phyloP scores from a whole-genome alignment of 2,329 filamentous ascomycete genomes.

The Aotearoamyces nothofagi region DNA sequence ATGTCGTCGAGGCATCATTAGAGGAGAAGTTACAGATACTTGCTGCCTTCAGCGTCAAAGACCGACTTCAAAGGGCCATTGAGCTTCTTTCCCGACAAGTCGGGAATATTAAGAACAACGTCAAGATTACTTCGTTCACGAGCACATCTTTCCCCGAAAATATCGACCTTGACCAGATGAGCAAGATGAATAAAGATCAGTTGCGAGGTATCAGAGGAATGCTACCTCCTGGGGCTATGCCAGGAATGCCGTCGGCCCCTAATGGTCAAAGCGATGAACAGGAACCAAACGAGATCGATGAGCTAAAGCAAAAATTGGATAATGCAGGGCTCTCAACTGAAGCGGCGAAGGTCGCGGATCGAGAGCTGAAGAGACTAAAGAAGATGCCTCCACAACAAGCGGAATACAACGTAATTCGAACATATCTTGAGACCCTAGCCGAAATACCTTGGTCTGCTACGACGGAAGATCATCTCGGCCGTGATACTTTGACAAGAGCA shows the following conservation, averaged over 20 bases:
- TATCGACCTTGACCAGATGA: conserved; percentile 38
- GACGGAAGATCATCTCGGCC: conserved; percentile 75
- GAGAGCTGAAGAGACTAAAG: conserved; percentile 73
- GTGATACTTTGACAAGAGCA: conserved; percentile 62
- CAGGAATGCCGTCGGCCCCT: conserved; percentile 24
- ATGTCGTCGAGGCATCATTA: conserved; percentile 72
- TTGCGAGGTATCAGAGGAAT: conserved; percentile 6
- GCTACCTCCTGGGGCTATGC: conserved; percentile 15
- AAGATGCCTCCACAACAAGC: conserved; percentile 96
- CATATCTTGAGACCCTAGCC: conserved; percentile 83
- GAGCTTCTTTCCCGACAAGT: conserved; percentile 75
- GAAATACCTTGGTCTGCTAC: conserved; percentile 85
- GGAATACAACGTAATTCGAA: conserved; percentile 85
- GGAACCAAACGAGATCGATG: conserved; percentile 78
- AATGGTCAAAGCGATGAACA: conserved; percentile 45
- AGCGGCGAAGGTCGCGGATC: conserved; percentile 76
- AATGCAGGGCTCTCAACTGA: conserved; percentile 70
- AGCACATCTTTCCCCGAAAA: conserved; percentile 46
- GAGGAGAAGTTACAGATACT: conserved; percentile 86
- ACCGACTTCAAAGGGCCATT: conserved; percentile 66
- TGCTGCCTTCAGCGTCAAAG: conserved; percentile 63
- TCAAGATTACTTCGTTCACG: conserved; percentile 69
- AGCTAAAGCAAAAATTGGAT: conserved; percentile 77
- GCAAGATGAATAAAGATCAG: conserved; percentile 27
- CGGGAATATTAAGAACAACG: conserved; percentile 68